phyloP scores from a whole-genome alignment of 192 early-diverging fungal genomes.

The Fimicolochytrium jonesii region DNA sequence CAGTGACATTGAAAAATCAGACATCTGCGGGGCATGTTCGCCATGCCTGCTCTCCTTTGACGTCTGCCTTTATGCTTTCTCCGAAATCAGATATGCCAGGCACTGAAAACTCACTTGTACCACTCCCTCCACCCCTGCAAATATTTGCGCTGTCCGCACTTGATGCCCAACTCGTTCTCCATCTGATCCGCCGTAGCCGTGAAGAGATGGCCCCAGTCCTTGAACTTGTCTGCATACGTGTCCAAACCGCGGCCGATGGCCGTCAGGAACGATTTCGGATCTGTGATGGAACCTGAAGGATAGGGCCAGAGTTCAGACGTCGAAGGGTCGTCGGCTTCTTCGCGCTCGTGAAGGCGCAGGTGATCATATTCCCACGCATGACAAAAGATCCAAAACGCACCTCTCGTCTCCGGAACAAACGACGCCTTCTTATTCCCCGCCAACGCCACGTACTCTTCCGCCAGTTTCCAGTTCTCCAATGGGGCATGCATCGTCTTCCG shows the following conservation, averaged over 20 bases:
- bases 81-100: no score
- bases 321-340: neutral
- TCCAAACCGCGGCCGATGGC: conserved; percentile 41
- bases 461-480: conserved; percentile 14
- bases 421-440: conserved; percentile 9
- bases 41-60: neutral
- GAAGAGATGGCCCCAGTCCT: conserved; percentile 43
- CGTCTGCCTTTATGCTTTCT: neutral
- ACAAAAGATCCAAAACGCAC: neutral
- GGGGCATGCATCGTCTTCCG: conserved; percentile 13
- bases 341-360: no score
- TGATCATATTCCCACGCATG: no score
- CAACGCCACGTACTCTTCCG: conserved; percentile 15
- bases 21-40: neutral
- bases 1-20: neutral
- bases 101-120: conserved; percentile 22
- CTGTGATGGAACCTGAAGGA: conserved; percentile 13
- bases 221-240: conserved; percentile 43
- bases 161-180: conserved; percentile 41
- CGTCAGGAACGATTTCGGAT: conserved; percentile 34
- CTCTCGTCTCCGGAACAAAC: conserved; percentile 30
- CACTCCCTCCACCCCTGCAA: conserved; percentile 42
- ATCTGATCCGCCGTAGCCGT: conserved; percentile 36
- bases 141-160: conserved; percentile 37
- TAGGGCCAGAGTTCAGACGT: neutral